Conservation (phyloP, 331 rosid species). For the Malus hybrid region DNA sequence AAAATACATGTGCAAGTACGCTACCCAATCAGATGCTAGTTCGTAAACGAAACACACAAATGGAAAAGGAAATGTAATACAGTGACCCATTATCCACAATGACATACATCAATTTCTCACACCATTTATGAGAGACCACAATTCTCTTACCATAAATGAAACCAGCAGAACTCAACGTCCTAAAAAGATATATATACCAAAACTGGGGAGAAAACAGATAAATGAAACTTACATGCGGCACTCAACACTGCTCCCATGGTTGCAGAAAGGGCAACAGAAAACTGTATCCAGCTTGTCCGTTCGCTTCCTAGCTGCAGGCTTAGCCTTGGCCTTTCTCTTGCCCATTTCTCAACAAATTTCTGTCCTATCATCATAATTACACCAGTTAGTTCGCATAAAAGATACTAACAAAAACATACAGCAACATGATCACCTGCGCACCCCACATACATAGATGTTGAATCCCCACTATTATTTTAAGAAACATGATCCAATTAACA, state of each 20-base stretch:
- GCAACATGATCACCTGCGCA: not conserved
- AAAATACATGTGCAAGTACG: not conserved
- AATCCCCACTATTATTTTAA: not conserved
- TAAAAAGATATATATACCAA: not conserved
- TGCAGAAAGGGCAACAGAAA: conserved; percentile 97
- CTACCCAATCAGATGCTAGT: not conserved
- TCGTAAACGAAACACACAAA: not conserved
- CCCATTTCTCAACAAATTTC: conserved; percentile 47
- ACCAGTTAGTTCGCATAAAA: not conserved
- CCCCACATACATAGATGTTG: not conserved
- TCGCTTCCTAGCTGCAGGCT: conserved; percentile 92
- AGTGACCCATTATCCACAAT: not conserved
- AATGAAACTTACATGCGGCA: conserved; percentile 69
- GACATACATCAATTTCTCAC: not conserved
- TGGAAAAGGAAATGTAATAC: not conserved
- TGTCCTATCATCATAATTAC: not conserved
- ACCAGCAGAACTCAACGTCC: not conserved
- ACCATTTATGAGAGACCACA: not conserved
- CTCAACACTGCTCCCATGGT: conserved; percentile 91
- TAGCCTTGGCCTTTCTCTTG: conserved; percentile 92
- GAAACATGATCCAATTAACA: not conserved
- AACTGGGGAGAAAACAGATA: not conserved
- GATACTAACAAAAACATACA: not conserved
- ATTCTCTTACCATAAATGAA: not conserved
- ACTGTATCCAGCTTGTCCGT: conserved; percentile 98